Percentiles rank a stretch among this genome's conserved stretches.
phyloP scores from a whole-genome alignment of 129 eudicot genomes.

The Centrapalus pauciflorus region DNA sequence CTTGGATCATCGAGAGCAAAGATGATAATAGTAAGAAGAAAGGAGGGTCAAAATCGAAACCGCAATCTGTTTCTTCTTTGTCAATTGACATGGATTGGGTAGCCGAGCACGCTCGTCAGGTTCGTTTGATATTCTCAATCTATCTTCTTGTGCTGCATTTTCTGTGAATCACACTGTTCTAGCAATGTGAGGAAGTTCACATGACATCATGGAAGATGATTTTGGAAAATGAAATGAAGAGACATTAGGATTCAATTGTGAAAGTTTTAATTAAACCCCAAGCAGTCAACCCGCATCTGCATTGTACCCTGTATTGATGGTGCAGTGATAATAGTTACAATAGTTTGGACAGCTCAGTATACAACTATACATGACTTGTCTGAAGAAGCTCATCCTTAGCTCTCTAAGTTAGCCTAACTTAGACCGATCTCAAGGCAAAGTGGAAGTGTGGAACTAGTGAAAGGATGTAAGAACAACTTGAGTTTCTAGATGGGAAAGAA shows the following conservation, averaged over 20 bases:
- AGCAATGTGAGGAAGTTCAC: neutral
- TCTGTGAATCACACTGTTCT: neutral
- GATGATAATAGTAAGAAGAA: conserved; percentile 45
- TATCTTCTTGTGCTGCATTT: neutral
- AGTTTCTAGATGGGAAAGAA: no score
- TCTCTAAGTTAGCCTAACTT: no score
- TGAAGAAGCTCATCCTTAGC: no score
- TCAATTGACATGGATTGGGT: conserved; percentile 82
- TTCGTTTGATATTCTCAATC: neutral
- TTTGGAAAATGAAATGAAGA: neutral
- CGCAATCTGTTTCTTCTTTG: conserved; percentile 37
- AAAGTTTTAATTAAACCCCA: neutral
- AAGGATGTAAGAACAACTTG: no score
- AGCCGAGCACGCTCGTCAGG: conserved; percentile 95
- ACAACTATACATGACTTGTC: no score
- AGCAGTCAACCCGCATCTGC: no score
- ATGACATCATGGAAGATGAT: neutral
- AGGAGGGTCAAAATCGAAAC: conserved; percentile 36
- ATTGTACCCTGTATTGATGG: no score
- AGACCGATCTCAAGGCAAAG: no score
- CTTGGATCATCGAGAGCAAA: conserved; percentile 37
- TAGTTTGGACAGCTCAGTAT: no score
- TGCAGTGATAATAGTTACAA: neutral
- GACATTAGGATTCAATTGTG: neutral
- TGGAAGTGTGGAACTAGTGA: no score